These are phyloP conservation scores for Backusella tarrabulga DNA, from an alignment of 192 early-diverging fungal species.

Conservation along the genomic window DNA sequence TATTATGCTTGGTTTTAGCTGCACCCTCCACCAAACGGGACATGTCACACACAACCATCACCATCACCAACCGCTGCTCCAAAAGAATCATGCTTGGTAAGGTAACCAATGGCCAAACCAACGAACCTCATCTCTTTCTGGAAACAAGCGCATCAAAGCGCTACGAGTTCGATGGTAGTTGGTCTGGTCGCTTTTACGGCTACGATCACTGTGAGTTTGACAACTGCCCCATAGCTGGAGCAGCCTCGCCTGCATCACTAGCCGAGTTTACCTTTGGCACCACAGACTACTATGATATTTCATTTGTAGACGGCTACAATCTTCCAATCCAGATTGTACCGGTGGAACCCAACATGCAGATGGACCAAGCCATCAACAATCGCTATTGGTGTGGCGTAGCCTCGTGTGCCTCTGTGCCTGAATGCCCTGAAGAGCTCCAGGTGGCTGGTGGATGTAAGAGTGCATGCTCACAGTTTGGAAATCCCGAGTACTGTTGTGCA, in stretches of 20 bases:
- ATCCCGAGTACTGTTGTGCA: conserved; percentile 24
- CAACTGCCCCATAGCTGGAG: neutral
- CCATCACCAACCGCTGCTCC: conserved; percentile 6
- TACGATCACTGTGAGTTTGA: neutral
- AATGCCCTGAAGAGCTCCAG: conserved; percentile 22
- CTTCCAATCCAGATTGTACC: conserved; percentile 31
- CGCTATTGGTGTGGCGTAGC: conserved; percentile 16
- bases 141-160: neutral
- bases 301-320: conserved; percentile 37
- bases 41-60: neutral
- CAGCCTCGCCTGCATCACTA: conserved; percentile 20
- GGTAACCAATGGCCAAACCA: conserved; percentile 12
- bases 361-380: neutral
- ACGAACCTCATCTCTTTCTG: neutral
- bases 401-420: conserved; percentile 4
- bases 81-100: conserved; percentile 9
- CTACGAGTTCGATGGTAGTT: neutral
- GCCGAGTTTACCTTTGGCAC: conserved; percentile 31
- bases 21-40: neutral
- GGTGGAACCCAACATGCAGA: neutral
- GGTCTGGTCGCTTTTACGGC: conserved; percentile 11
- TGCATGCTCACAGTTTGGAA: conserved; percentile 21
- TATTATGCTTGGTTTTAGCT: neutral
- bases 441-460: conserved; percentile 16
- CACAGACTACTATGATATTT: conserved; percentile 31